A percentile compares a stretch with the other conserved stretches of the same genome.
Conservation (phyloP, 805 yeast species). For the Debaryomyces maramus region DNA sequence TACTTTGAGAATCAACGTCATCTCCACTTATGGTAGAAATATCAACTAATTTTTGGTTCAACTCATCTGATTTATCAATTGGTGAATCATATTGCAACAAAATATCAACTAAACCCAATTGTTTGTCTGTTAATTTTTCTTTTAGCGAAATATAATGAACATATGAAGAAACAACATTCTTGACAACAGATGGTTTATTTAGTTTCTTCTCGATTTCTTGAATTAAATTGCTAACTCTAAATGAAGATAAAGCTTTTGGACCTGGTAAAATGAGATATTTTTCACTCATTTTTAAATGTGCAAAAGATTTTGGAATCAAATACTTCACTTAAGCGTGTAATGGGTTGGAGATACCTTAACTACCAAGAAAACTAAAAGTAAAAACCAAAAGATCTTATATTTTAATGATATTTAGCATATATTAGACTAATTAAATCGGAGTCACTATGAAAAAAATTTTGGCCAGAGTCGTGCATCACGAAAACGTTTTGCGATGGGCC, state of each 20-base stretch:
- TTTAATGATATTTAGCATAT: no score
- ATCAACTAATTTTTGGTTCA: conserved; percentile 41
- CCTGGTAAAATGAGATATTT: conserved; percentile 64
- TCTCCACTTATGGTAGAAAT: conserved; percentile 27
- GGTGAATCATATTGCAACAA: conserved; percentile 75
- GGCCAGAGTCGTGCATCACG: not conserved
- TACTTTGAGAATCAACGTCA: conserved; percentile 11
- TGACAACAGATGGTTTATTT: conserved; percentile 59
- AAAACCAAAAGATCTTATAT: no score
- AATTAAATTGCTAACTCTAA: conserved; percentile 74
- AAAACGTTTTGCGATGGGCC: not conserved
- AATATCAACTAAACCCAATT: conserved; percentile 50
- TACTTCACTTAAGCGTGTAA: not conserved
- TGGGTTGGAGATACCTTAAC: not conserved
- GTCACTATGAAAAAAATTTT: not conserved
- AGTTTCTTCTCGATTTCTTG: conserved; percentile 72
- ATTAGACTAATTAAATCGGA: conserved; percentile 1
- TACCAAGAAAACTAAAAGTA: not conserved
- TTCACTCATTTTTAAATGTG: conserved; percentile 20
- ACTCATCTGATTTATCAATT: conserved; percentile 52
- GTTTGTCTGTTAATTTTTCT: conserved; percentile 36
- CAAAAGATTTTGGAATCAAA: not conserved
- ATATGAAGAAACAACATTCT: conserved; percentile 69
- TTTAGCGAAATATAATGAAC: conserved; percentile 77
- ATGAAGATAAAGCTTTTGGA: conserved; percentile 84